Conservation (phyloP, 805 yeast genomes). For the Wickerhamiella allomyrinae region DNA sequence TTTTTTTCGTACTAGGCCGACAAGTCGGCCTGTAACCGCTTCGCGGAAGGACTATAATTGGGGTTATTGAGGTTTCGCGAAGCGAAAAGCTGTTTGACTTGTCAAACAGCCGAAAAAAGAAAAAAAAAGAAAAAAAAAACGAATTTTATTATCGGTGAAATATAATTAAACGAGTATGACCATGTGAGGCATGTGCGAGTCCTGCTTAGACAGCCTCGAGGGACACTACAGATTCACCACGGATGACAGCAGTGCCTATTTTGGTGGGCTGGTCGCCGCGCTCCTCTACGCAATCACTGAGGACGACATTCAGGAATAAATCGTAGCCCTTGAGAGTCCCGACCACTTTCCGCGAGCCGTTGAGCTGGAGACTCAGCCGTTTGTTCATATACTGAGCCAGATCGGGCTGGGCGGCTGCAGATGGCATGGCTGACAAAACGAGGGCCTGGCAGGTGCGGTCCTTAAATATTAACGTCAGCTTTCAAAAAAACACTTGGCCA, state of each 20-base stretch:
- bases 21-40: no score
- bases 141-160: not conserved
- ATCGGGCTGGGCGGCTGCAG: conserved; percentile 20
- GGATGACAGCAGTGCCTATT: conserved; percentile 53
- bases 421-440: conserved; percentile 10
- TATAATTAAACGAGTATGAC: no score
- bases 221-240: conserved; percentile 68
- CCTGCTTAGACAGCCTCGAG: conserved; percentile 35
- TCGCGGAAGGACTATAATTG: no score
- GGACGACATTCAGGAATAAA: conserved; percentile 53
- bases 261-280: conserved; percentile 34
- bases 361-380: conserved; percentile 55
- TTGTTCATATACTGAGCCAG: conserved; percentile 60
- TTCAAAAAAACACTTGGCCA: not conserved
- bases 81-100: no score
- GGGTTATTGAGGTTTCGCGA: no score
- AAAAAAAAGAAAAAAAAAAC: not conserved
- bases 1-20: no score
- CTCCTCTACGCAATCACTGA: conserved; percentile 59
- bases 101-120: no score
- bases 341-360: conserved; percentile 63
- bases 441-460: no score
- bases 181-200: no score
- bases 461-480: not conserved
- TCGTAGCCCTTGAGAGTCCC: conserved; percentile 83